phyloP scores from a whole-genome alignment of 2,329 filamentous ascomycete genomes.

The Pyrenophora teres region DNA sequence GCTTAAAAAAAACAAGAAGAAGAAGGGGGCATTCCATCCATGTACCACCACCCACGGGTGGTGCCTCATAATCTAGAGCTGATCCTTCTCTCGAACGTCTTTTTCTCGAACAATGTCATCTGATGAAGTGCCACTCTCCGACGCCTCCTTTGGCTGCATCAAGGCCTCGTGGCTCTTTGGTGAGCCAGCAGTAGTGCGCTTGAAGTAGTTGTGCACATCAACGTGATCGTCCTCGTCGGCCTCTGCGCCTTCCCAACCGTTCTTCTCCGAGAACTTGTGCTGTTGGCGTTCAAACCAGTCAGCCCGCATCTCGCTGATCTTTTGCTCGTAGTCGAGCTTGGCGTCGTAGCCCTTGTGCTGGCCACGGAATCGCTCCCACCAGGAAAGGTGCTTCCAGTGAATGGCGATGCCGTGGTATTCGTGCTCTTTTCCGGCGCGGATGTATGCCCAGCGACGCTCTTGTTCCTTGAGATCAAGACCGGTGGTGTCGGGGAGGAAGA shows the following conservation, averaged over 20 bases:
- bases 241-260: constrained; percentile 32
- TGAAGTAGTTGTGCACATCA: constrained; percentile 45
- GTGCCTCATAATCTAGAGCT: neutral
- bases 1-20: neutral
- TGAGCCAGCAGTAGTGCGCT: constrained; percentile 27
- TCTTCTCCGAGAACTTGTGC: constrained; percentile 48
- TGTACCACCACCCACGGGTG: no score
- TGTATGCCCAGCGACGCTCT: constrained; percentile 89
- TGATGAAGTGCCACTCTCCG: constrained; percentile 13
- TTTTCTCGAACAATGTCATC: constrained; percentile 17
- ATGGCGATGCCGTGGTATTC: constrained; percentile 95
- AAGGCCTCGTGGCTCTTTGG: constrained; percentile 19
- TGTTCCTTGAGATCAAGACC: constrained; percentile 97
- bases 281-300: constrained; percentile 62
- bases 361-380: constrained; percentile 83
- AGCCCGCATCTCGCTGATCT: constrained; percentile 78
- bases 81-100: neutral
- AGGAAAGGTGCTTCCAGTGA: constrained; percentile 82
- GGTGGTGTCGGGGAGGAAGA: constrained; percentile 96
- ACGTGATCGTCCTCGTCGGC: constrained; percentile 37
- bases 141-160: constrained; percentile 24
- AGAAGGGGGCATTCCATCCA: no score
- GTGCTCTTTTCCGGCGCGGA: constrained; percentile 73
- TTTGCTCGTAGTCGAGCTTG: constrained; percentile 76
- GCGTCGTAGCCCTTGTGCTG: constrained; percentile 78